Percentiles rank a stretch among this genome's conserved stretches.
Conservation (phyloP, 768 basidiomycete genomes). For the Candolleomyces eurysporus region DNA sequence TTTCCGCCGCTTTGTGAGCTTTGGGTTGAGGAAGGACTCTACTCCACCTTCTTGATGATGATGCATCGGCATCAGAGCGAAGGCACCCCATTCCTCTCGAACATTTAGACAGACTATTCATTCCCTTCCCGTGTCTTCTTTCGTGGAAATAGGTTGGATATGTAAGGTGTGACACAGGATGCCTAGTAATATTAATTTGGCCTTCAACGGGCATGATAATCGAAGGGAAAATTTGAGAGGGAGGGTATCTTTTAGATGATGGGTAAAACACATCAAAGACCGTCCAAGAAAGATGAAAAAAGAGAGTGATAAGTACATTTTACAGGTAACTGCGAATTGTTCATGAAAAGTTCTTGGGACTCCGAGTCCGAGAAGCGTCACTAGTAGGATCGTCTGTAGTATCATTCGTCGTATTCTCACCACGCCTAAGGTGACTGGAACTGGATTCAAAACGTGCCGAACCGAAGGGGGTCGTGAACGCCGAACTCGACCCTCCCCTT, state of each 20-base stretch:
- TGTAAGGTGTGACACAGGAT: too few relatives aligned
- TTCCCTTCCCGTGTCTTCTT: too few relatives aligned
- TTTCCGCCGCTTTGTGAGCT: constrained; percentile 84
- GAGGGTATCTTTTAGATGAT: too few relatives aligned
- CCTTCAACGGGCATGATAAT: too few relatives aligned
- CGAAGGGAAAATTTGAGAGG: too few relatives aligned
- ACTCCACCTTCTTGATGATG: constrained; percentile 18
- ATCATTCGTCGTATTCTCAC: neutral
- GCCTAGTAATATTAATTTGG: too few relatives aligned
- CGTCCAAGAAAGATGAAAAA: too few relatives aligned
- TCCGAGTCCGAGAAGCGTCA: neutral
- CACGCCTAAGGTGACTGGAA: neutral
- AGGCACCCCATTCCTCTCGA: too few relatives aligned
- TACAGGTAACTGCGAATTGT: neutral
- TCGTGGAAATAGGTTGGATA: too few relatives aligned
- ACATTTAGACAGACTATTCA: too few relatives aligned
- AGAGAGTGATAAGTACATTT: too few relatives aligned
- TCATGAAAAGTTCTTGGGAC: constrained; percentile 8
- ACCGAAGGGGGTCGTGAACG: constrained; percentile 31
- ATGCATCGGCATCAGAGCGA: neutral
- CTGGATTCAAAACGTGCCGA: neutral
- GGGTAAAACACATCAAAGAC: too few relatives aligned
- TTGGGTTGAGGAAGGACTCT: constrained; percentile 78
- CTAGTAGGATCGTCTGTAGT: neutral
- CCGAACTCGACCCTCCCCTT: constrained; percentile 25